Evolutionary conservation across 257 asterid genomes (phyloP).

Genomic region (Fraxinus excelsior): DNA sequence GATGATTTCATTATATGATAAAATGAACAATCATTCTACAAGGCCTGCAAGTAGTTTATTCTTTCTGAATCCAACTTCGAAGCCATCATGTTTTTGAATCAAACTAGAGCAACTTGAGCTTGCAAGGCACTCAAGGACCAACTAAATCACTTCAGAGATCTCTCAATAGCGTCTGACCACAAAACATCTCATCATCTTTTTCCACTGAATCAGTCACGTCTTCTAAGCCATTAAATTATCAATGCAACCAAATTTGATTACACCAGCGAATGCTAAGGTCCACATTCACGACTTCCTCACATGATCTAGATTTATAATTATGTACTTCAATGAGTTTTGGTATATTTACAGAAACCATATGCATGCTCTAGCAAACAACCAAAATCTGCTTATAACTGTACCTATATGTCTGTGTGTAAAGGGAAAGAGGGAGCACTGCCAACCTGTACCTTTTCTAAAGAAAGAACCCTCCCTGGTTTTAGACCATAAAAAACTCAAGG

Average conservation of each 20-base stretch:
- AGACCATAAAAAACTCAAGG: not conserved
- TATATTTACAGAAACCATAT: not conserved
- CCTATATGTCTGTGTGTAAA: not conserved
- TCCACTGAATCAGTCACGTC: not conserved
- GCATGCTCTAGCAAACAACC: not conserved
- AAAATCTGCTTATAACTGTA: not conserved
- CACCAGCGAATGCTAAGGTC: not conserved
- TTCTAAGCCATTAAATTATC: not conserved
- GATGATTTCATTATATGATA: too few species aligned
- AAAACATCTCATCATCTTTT: too few species aligned
- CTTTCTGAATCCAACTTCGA: not conserved
- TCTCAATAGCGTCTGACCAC: not conserved
- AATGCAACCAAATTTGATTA: not conserved
- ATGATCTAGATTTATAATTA: not conserved
- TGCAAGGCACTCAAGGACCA: not conserved
- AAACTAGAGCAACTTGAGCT: not conserved
- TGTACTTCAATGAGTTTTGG: not conserved
- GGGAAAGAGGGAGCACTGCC: not conserved
- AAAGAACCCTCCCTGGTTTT: not conserved
- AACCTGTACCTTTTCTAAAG: constrained; percentile 4
- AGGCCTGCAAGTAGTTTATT: not conserved
- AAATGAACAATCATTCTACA: not conserved
- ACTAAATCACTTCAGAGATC: not conserved
- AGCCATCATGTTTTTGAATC: not conserved
- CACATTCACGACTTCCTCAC: not conserved